Percentiles rank a stretch among this genome's conserved stretches.
Evolutionary conservation across 306 rosid species (phyloP).

Genomic region (Pachyrhizus erosus): DNA sequence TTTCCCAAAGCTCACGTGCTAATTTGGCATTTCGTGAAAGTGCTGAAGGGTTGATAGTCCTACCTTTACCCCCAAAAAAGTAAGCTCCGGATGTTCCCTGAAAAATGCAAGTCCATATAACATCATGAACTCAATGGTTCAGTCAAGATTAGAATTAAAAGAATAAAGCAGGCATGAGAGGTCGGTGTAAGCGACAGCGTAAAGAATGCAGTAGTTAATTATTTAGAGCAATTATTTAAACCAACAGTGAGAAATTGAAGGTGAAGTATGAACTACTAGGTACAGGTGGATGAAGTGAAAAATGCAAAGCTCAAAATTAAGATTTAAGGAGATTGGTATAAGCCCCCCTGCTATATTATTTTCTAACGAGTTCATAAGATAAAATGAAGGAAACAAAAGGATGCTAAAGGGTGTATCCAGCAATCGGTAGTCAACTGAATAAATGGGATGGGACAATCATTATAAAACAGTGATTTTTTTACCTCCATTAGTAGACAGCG

Average conservation of each 20-base stretch:
- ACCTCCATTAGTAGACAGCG: background rate
- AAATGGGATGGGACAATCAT: background rate
- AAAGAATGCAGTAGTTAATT: conserved; percentile 12
- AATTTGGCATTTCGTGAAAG: conserved; percentile 59
- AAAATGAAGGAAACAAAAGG: conserved; percentile 24
- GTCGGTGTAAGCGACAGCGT: background rate
- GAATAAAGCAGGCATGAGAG: background rate
- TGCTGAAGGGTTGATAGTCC: conserved; percentile 64
- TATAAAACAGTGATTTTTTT: background rate
- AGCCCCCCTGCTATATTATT: background rate
- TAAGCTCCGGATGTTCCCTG: conserved; percentile 83
- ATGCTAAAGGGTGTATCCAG: conserved; percentile 13
- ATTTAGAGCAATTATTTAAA: conserved; percentile 29
- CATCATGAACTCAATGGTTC: conserved; percentile 21
- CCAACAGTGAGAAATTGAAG: conserved; percentile 8
- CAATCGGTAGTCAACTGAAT: background rate
- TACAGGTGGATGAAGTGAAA: background rate
- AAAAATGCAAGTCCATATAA: conserved; percentile 33
- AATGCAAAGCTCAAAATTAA: background rate
- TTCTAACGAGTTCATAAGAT: background rate
- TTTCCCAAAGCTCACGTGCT: conserved; percentile 79
- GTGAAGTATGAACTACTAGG: background rate
- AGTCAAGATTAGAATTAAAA: background rate
- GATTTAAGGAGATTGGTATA: background rate
- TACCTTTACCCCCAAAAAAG: conserved; percentile 79